A percentile compares a stretch with the other conserved stretches of the same genome.
These are phyloP conservation scores for Bruguiera parviflora DNA, from an alignment of 345 rosid species.

Conservation along the genomic window DNA sequence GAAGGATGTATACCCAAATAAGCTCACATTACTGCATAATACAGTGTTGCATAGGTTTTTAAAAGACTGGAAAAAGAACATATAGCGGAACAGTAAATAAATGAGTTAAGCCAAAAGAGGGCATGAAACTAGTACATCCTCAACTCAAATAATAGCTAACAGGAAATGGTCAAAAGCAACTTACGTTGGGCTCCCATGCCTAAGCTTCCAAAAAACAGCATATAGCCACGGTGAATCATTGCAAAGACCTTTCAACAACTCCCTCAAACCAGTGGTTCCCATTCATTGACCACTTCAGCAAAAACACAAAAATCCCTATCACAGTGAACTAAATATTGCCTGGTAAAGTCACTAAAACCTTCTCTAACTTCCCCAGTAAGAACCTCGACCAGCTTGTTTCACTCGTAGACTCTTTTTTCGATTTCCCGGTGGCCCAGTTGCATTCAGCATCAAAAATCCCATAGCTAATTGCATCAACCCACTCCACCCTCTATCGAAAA, in stretches of 20 bases:
- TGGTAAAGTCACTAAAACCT: slow-evolving; percentile 11
- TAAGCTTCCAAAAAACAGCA: slow-evolving; percentile 58
- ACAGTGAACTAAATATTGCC: slow-evolving; percentile 16
- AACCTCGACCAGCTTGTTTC: slow-evolving; percentile 61
- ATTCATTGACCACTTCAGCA: slow-evolving; percentile 26
- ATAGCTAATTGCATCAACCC: slow-evolving; percentile 23
- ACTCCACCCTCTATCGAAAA: neutral
- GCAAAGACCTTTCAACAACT: slow-evolving; percentile 48
- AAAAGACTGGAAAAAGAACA: no score
- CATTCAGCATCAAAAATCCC: slow-evolving; percentile 33
- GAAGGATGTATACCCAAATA: no score
- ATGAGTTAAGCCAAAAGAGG: no score
- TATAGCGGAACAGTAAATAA: no score
- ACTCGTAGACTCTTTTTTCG: slow-evolving; percentile 48
- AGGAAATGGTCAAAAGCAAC: slow-evolving; percentile 13
- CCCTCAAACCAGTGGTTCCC: slow-evolving; percentile 47
- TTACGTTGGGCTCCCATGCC: slow-evolving; percentile 45
- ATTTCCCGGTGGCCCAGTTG: slow-evolving; percentile 47
- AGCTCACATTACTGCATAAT: no score
- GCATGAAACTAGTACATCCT: neutral
- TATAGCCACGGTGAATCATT: slow-evolving; percentile 47
- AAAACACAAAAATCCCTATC: slow-evolving; percentile 14
- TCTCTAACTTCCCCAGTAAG: slow-evolving; percentile 54
- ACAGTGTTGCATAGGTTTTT: no score
- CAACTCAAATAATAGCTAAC: neutral